Conservation (phyloP, 1,139 yeast genomes). For the Pichia inconspicua region DNA sequence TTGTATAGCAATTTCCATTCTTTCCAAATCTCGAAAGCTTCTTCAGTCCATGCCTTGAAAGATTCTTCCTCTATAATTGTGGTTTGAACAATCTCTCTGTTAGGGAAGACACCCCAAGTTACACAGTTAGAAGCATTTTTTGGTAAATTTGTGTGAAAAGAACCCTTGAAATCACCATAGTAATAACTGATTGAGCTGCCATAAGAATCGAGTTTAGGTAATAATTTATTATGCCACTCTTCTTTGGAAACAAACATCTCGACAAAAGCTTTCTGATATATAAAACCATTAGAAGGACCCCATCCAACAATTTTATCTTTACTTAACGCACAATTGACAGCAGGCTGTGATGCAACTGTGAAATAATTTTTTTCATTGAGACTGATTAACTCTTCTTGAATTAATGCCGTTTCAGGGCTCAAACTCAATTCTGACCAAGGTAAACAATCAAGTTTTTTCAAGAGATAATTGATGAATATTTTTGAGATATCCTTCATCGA, state of each 20-base stretch:
- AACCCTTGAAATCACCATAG: conserved; percentile 53
- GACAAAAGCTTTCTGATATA: conserved; percentile 89
- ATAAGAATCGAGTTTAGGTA: conserved; percentile 42
- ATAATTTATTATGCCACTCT: conserved; percentile 54
- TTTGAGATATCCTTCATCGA: conserved; percentile 54
- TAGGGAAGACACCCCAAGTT: conserved; percentile 95
- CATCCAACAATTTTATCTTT: conserved; percentile 87
- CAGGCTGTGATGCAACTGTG: conserved; percentile 94
- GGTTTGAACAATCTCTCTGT: conserved; percentile 77
- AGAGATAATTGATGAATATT: conserved; percentile 66
- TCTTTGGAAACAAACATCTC: conserved; percentile 72
- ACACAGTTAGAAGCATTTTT: conserved; percentile 57
- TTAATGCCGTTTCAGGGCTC: conserved; percentile 82
- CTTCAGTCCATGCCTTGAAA: conserved; percentile 89
- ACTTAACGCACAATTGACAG: conserved; percentile 69
- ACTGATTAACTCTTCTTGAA: conserved; percentile 81
- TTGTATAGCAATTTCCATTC: conserved; percentile 87
- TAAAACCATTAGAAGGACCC: conserved; percentile 88
- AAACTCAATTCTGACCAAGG: conserved; percentile 91
- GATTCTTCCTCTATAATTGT: conserved; percentile 85
- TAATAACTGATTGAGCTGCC: conserved; percentile 55
- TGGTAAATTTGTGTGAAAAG: conserved; percentile 55
- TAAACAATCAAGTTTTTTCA: conserved; percentile 64
- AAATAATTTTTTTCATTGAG: conserved; percentile 71
- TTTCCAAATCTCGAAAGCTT: conserved; percentile 82